A percentile compares a stretch with the other conserved stretches of the same genome.
These are phyloP conservation scores for Glycine latifolia DNA, from an alignment of 306 rosid species.

Conservation along the genomic window DNA sequence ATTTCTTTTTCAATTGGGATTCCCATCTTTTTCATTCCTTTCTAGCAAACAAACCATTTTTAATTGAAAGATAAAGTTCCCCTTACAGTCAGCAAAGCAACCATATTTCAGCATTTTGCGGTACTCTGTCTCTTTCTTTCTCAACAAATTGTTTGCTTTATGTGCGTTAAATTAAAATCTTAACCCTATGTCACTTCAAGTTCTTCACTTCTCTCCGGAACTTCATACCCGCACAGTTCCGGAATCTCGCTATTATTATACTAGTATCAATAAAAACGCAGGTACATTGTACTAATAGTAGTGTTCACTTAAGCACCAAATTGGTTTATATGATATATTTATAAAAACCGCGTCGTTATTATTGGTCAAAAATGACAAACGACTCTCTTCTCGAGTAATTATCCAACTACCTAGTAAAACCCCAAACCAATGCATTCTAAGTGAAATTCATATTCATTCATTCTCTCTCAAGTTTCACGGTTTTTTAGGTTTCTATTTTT, in stretches of 20 bases:
- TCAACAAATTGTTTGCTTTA: slow-evolving; percentile 14
- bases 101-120: slow-evolving; percentile 58
- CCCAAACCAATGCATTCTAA: too few species aligned
- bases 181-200: background rate
- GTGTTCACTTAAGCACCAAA: background rate
- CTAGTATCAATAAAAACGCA: slow-evolving; percentile 4
- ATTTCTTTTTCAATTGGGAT: slow-evolving; percentile 61
- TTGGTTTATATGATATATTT: background rate
- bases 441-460: too few species aligned
- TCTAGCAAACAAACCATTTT: slow-evolving; percentile 53
- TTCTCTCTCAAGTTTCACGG: too few species aligned
- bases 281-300: slow-evolving; percentile 35
- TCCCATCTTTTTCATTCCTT: slow-evolving; percentile 70
- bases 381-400: too few species aligned
- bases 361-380: too few species aligned
- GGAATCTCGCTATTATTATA: slow-evolving; percentile 36
- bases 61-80: slow-evolving; percentile 43
- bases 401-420: too few species aligned
- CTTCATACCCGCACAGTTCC: background rate
- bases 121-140: slow-evolving; percentile 45
- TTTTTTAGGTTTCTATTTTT: too few species aligned
- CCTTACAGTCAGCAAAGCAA: slow-evolving; percentile 60
- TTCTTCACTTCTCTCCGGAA: slow-evolving; percentile 32
- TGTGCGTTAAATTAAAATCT: slow-evolving; percentile 13
- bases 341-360: background rate